Evolutionary conservation across 495 filamentous ascomycete genomes (phyloP), one percentile per base, ranked within the genome.

Genomic region (Sordaria brevicollis): DNA sequence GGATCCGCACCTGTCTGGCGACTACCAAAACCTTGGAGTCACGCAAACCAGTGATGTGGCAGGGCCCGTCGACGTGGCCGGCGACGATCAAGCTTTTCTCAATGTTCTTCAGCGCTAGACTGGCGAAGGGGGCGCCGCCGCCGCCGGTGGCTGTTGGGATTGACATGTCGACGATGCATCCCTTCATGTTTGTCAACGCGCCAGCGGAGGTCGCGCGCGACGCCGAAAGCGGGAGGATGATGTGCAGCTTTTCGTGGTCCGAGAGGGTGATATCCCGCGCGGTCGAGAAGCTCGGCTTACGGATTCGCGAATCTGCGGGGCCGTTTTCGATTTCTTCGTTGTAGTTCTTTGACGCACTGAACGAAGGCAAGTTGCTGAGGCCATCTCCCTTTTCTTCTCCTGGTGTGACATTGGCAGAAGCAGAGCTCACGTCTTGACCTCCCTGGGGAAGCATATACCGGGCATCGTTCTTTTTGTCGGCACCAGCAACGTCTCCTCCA

Each of bases 1-100:
- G 96, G 83, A 99, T 93, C 19, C 96, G 86, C 74, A 97, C 90
- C 76, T 99, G 96, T 17, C 91, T 85, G 65, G 90, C 90, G 4
- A 87, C 82, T 1, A 96, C 86, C 10, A 96, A 87, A 21, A 99
- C 77, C 35, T 91, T 87, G 73, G 89, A 91, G 70, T 92, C 84
- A 66, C 85, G 76, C n/a, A 97, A 80, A 1, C 81, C 84, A 0
- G 94, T 98, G 31, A 97, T 84, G 75, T 97, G 94, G 5, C 88
- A 87, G 3, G 96, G 86, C 1, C 96, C 94, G 67, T 86, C 83
- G 29, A 97, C 89, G 33, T 87, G 86, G 2, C 93, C 93, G 54
- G 91, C 92, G 25, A 96, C 80, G 31, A 98, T 79, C 5, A 97
- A 79, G 43, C 88, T 91, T 37, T 85, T 77, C 29, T 82, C 83